Percentiles rank a stretch among this genome's conserved stretches.
Conservation (phyloP, 352 stramenopile species). For the Globisporangium paroecandrum region DNA sequence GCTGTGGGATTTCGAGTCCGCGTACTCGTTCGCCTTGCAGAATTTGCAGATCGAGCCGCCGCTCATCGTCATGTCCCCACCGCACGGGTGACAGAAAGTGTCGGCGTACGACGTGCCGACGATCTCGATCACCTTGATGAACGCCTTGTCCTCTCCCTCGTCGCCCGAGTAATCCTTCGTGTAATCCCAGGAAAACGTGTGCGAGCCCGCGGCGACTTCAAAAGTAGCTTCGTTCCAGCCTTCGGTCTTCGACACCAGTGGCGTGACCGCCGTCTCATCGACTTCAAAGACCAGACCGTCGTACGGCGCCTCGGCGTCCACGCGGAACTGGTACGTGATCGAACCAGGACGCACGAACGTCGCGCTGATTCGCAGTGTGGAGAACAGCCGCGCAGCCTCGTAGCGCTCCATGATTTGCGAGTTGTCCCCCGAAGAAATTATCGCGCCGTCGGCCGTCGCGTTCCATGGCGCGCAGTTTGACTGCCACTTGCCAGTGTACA, state of each 20-base stretch:
- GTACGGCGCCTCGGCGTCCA: constrained; percentile 71
- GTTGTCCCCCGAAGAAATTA: constrained; percentile 72
- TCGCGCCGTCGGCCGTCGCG: constrained; percentile 45
- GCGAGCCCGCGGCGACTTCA: constrained; percentile 47
- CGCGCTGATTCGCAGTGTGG: constrained; percentile 65
- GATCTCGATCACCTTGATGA: constrained; percentile 76
- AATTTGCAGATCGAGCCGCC: constrained; percentile 77
- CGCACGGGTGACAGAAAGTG: constrained; percentile 67
- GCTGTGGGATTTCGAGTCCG: constrained; percentile 59
- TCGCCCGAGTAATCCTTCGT: constrained; percentile 77
- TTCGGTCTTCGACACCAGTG: constrained; percentile 58
- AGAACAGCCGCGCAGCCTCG: constrained; percentile 65
- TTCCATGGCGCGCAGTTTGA: constrained; percentile 75
- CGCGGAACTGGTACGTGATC: constrained; percentile 75
- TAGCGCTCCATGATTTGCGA: constrained; percentile 61
- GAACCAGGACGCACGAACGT: constrained; percentile 71
- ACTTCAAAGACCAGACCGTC: constrained; percentile 77
- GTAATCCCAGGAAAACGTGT: constrained; percentile 80
- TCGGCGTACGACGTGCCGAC: constrained; percentile 78
- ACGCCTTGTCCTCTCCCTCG: constrained; percentile 62
- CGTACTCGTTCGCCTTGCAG: constrained; percentile 77
- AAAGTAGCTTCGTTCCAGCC: constrained; percentile 67
- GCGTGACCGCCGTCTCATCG: constrained; percentile 51
- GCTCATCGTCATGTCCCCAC: constrained; percentile 72
- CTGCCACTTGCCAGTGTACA: constrained; percentile 73